Evolutionary conservation across 768 basidiomycete species (phyloP).

Genomic region (Hericium rajendrae): DNA sequence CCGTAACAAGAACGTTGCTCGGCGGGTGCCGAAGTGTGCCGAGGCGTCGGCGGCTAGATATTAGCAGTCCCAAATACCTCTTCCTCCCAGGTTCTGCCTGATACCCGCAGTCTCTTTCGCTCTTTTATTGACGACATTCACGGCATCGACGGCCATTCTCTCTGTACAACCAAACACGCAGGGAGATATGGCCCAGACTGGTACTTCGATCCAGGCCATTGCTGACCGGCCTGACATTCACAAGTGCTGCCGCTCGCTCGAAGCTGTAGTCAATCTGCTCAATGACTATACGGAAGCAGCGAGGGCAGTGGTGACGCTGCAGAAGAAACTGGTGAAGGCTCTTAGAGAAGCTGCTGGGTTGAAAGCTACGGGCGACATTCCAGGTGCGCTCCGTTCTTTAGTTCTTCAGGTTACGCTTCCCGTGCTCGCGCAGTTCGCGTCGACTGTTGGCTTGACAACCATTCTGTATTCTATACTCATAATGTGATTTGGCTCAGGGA

Average conservation of each 20-base stretch:
- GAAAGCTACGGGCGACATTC: conserved; percentile 51
- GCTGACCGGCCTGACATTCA: conserved; percentile 66
- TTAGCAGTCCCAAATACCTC: conserved; percentile 17
- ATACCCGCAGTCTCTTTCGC: background rate
- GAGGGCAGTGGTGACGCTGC: conserved; percentile 46
- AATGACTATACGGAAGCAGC: conserved; percentile 72
- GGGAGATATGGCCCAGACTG: background rate
- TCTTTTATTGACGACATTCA: background rate
- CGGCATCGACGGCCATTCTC: background rate
- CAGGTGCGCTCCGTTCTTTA: conserved; percentile 35
- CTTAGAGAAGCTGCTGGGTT: conserved; percentile 53
- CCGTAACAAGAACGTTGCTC: no score
- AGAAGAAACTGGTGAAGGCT: conserved; percentile 70
- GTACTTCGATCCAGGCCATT: conserved; percentile 18
- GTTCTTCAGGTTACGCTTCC: no score
- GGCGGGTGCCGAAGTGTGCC: no score
- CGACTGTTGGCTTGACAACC: background rate
- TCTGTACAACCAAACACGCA: no score
- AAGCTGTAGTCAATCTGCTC: conserved; percentile 53
- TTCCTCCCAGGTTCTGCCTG: conserved; percentile 17
- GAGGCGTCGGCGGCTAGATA: no score
- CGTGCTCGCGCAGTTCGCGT: no score
- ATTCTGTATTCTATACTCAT: background rate
- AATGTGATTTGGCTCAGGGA: conserved; percentile 32
- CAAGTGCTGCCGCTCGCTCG: conserved; percentile 72